These are phyloP conservation scores for Plenodomus biglobosus DNA, from an alignment of 2,329 filamentous ascomycete genomes.

Conservation along the genomic window DNA sequence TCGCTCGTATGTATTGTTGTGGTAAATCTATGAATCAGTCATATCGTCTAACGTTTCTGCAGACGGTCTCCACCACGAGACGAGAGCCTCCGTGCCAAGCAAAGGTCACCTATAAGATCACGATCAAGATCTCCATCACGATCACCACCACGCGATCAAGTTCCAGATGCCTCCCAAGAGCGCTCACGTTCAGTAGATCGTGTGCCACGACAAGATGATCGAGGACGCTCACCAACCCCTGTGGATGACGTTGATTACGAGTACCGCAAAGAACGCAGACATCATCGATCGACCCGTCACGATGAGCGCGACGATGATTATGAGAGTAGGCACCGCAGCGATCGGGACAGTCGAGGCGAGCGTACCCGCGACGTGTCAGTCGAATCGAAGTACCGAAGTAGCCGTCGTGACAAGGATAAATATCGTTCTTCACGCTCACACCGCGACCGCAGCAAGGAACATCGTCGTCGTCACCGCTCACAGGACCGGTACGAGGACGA, in stretches of 20 bases:
- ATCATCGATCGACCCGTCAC: slow-evolving; percentile 52
- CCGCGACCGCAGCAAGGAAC: slow-evolving; percentile 50
- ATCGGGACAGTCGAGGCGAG: slow-evolving; percentile 55
- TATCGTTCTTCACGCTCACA: slow-evolving; percentile 50
- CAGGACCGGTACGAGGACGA: slow-evolving; percentile 36
- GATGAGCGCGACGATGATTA: slow-evolving; percentile 45
- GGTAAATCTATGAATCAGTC: neutral
- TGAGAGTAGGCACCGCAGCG: slow-evolving; percentile 39
- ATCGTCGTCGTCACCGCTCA: slow-evolving; percentile 48
- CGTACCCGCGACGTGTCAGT: slow-evolving; percentile 68
- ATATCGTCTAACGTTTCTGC: neutral
- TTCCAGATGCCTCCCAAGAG: slow-evolving; percentile 18
- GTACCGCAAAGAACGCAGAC: slow-evolving; percentile 47
- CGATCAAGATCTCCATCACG: slow-evolving; percentile 46
- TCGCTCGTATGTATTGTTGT: slow-evolving; percentile 38
- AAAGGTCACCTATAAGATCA: slow-evolving; percentile 42
- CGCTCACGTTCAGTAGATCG: slow-evolving; percentile 36
- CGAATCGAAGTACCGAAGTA: slow-evolving; percentile 62
- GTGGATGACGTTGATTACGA: slow-evolving; percentile 34
- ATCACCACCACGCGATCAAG: slow-evolving; percentile 37
- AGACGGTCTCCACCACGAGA: slow-evolving; percentile 41
- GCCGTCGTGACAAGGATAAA: slow-evolving; percentile 51
- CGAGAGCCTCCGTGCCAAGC: slow-evolving; percentile 35
- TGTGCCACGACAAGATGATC: slow-evolving; percentile 53
- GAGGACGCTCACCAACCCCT: slow-evolving; percentile 56